A percentile compares a stretch with the other conserved stretches of the same genome.
Conservation (phyloP, 2,329 filamentous ascomycete species). For the Westerdykella ornata region DNA sequence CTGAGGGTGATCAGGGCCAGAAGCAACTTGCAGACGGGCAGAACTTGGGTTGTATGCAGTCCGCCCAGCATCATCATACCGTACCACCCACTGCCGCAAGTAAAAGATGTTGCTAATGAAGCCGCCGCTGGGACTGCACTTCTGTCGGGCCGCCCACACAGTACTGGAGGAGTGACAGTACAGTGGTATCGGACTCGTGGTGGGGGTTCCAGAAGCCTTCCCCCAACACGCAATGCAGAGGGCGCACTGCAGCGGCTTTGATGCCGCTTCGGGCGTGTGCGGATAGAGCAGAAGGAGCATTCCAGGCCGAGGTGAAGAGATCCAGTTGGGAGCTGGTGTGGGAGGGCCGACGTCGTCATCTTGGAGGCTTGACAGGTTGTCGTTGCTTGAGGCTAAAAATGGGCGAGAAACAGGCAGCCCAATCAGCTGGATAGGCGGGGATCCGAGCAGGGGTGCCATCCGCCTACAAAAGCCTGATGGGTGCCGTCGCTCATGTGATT, state of each 20-base stretch:
- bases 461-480: constrained; percentile 2
- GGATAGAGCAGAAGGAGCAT: constrained; percentile 17
- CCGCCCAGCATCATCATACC: constrained; percentile 5
- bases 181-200: constrained; percentile 7
- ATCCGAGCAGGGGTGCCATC: constrained; percentile 22
- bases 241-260: constrained; percentile 27
- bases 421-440: constrained; percentile 32
- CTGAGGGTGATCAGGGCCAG: constrained; percentile 25
- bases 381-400: constrained; percentile 36
- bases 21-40: constrained; percentile 17
- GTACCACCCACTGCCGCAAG: constrained; percentile 9
- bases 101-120: constrained; percentile 7
- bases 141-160: constrained; percentile 21
- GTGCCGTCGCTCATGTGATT: too few relatives aligned
- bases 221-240: constrained; percentile 23
- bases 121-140: constrained; percentile 14
- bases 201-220: constrained; percentile 32
- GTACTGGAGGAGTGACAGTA: constrained; percentile 16
- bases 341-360: constrained; percentile 19
- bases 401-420: constrained; percentile 24
- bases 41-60: constrained; percentile 13
- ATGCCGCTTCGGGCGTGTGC: constrained; percentile 24
- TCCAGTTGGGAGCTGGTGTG: constrained; percentile 22
- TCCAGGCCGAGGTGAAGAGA: constrained; percentile 13
- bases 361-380: constrained; percentile 35